phyloP scores from a whole-genome alignment of 176 grass and related monocot species.

The Oropetium thomaeum region DNA sequence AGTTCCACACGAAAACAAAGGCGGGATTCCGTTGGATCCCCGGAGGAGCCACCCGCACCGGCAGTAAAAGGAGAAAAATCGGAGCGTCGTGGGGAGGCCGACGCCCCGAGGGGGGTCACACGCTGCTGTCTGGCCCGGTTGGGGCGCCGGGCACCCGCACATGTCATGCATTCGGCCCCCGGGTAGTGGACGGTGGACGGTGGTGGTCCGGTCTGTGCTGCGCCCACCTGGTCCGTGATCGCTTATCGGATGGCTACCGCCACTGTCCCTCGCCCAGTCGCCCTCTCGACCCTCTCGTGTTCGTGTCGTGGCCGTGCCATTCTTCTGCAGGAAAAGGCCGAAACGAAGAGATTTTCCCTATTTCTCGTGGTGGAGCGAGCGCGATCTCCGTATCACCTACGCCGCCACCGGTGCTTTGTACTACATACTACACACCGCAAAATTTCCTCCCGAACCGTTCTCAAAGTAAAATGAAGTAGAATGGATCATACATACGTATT shows the following conservation, averaged over 20 bases:
- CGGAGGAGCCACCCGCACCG: neutral
- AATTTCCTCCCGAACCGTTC: neutral
- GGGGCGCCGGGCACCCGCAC: constrained; percentile 20
- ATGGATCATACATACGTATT: too few relatives aligned
- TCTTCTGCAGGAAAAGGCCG: constrained; percentile 11
- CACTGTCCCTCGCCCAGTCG: too few relatives aligned
- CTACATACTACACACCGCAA: neutral
- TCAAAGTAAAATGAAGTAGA: too few relatives aligned
- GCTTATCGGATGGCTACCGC: neutral
- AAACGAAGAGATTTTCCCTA: neutral
- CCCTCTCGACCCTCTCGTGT: neutral
- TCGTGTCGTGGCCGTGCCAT: too few relatives aligned
- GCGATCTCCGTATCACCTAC: too few relatives aligned
- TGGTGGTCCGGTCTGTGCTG: neutral
- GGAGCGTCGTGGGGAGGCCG: too few relatives aligned
- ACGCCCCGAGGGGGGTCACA: too few relatives aligned
- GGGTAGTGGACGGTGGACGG: neutral
- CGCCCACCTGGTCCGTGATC: neutral
- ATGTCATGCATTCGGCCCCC: neutral
- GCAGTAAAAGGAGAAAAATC: neutral
- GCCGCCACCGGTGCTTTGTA: too few relatives aligned
- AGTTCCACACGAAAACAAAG: constrained; percentile 23
- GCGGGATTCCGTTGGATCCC: neutral
- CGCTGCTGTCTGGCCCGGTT: too few relatives aligned
- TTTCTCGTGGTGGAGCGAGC: constrained; percentile 12